A percentile compares a stretch with the other conserved stretches of the same genome.
Evolutionary conservation across 129 eudicot species (phyloP).

Genomic region (Ambrosia artemisiifolia): DNA sequence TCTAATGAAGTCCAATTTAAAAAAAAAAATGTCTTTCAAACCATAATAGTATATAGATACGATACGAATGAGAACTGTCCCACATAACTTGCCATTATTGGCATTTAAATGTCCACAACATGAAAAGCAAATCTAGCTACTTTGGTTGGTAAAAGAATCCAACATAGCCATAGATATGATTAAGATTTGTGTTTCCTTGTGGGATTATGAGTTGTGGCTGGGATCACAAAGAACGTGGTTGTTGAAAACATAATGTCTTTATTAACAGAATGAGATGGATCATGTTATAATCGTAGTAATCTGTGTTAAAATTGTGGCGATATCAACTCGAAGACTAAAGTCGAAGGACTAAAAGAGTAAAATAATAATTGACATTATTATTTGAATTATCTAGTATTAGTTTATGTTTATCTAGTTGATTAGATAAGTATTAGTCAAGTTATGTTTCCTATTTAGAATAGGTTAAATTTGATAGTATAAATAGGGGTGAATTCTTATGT

Average conservation of each 20-base stretch:
- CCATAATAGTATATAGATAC: background rate
- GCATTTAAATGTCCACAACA: conserved; percentile 12
- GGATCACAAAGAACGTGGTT: conserved; percentile 10
- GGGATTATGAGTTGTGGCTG: conserved; percentile 1
- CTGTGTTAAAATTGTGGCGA: too few relatives aligned
- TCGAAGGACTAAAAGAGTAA: too few relatives aligned
- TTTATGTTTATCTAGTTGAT: too few relatives aligned
- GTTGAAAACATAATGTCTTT: background rate
- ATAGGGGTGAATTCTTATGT: too few relatives aligned
- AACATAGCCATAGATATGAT: conserved; percentile 14
- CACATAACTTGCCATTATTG: conserved; percentile 2
- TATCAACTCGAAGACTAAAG: too few relatives aligned
- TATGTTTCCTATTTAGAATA: too few relatives aligned
- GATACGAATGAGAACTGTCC: background rate
- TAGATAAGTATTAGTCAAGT: too few relatives aligned
- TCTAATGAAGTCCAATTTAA: too few relatives aligned
- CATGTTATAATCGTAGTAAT: background rate
- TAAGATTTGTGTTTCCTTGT: conserved; percentile 21
- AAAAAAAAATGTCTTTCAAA: background rate
- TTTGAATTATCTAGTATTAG: too few relatives aligned
- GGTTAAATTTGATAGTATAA: too few relatives aligned
- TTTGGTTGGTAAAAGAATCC: conserved; percentile 25
- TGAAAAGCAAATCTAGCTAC: conserved; percentile 9
- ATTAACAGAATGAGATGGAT: background rate
- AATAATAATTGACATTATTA: too few relatives aligned